Conservation (phyloP, 1,284 basidiomycete species). For the Prillingera fragicola region DNA sequence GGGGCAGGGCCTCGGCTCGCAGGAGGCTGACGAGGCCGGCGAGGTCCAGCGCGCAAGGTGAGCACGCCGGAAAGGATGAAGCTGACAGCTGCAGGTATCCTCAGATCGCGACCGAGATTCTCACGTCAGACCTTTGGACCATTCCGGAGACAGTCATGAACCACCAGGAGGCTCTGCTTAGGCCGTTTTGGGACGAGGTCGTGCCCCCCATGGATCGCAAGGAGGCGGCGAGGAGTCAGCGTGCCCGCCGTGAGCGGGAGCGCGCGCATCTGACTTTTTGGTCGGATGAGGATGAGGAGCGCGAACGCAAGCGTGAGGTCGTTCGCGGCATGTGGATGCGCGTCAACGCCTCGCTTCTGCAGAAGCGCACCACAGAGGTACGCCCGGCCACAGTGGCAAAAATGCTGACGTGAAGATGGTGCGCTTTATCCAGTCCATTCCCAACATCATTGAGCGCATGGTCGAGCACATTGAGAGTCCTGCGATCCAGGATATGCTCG, state of each 20-base stretch:
- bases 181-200: slow-evolving; percentile 89
- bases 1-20: slow-evolving; percentile 27
- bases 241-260: slow-evolving; percentile 38
- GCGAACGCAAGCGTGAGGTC: slow-evolving; percentile 50
- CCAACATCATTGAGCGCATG: slow-evolving; percentile 74
- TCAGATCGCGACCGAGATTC: slow-evolving; percentile 88
- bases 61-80: background rate
- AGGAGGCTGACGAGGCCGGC: slow-evolving; percentile 20
- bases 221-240: slow-evolving; percentile 18
- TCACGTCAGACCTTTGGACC: slow-evolving; percentile 91
- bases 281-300: slow-evolving; percentile 41
- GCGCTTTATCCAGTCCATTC: slow-evolving; percentile 78
- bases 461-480: slow-evolving; percentile 82
- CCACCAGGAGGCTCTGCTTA: slow-evolving; percentile 56
- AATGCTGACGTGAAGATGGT: slow-evolving; percentile 64
- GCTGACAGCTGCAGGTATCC: slow-evolving; percentile 63
- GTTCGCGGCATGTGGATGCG: slow-evolving; percentile 61
- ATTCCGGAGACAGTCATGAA: slow-evolving; percentile 84
- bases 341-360: slow-evolving; percentile 79
- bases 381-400: no score
- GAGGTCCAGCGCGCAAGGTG: slow-evolving; percentile 30
- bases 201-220: slow-evolving; percentile 48
- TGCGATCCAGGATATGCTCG: slow-evolving; percentile 84
- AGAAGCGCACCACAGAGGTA: slow-evolving; percentile 84
- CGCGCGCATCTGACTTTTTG: slow-evolving; percentile 33